Percentiles rank a stretch among this genome's conserved stretches.
Conservation (phyloP, 2,329 filamentous ascomycete species). For the Beauveria australis region DNA sequence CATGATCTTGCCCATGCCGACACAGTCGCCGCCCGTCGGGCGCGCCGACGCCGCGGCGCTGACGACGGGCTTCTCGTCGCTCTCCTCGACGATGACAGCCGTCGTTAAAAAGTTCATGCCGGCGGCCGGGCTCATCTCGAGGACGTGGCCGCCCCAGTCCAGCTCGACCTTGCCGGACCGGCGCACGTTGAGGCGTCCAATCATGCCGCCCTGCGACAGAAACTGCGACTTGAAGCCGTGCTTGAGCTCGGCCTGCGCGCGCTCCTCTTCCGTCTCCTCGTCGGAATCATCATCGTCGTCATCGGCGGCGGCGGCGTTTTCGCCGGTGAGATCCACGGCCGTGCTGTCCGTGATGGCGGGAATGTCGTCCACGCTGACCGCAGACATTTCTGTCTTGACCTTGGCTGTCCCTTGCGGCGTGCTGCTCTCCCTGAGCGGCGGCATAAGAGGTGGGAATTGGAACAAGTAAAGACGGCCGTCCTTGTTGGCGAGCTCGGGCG, state of each 20-base stretch:
- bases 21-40: slow-evolving; percentile 35
- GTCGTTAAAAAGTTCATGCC: slow-evolving; percentile 50
- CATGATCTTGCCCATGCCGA: slow-evolving; percentile 56
- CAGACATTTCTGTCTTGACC: slow-evolving; percentile 36
- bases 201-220: slow-evolving; percentile 44
- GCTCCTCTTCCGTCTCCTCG: slow-evolving; percentile 16
- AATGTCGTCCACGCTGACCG: slow-evolving; percentile 28
- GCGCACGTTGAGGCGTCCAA: slow-evolving; percentile 52
- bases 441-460: slow-evolving; percentile 55
- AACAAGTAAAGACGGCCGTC: slow-evolving; percentile 56
- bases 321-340: slow-evolving; percentile 35
- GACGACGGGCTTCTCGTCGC: slow-evolving; percentile 40
- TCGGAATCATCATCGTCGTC: slow-evolving; percentile 21
- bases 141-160: slow-evolving; percentile 51
- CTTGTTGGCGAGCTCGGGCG: slow-evolving; percentile 26
- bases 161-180: slow-evolving; percentile 55
- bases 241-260: slow-evolving; percentile 24
- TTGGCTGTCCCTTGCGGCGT: slow-evolving; percentile 19
- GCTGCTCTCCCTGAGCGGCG: slow-evolving; percentile 36
- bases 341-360: slow-evolving; percentile 17
- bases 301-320: slow-evolving; percentile 15
- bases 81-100: slow-evolving; percentile 51
- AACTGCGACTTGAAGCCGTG: slow-evolving; percentile 30
- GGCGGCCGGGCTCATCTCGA: slow-evolving; percentile 44
- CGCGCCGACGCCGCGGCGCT: slow-evolving; percentile 23